Base-by-base conservation (phyloP, 2,329 filamentous ascomycete genomes). In the Penicillium freii region DNA sequence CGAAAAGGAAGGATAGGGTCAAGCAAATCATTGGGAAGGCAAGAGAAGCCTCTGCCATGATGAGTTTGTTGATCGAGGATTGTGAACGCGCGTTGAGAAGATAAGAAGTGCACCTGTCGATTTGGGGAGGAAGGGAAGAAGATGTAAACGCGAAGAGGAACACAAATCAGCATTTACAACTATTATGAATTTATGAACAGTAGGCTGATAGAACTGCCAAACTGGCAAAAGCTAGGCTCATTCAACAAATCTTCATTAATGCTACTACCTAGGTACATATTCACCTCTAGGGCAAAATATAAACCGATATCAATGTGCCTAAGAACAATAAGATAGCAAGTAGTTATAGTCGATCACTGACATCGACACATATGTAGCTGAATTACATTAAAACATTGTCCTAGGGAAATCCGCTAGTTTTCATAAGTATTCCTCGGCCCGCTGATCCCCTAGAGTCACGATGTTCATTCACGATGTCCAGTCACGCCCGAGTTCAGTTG, bases 1-100 rank as follows among this genome's bases (percentile, higher is more conserved):
- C n/a, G 19, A 67, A 58, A 4, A 62, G 33, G 43, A 54, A 50
- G 11, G 65, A 62, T 38, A 68, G 38, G 9, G 66, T 4, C 13
- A 68, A 48, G 46, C 66, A 68, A 43, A 61, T 50, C 1, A 51
- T 19, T 1, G 56, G 56, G 13, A 61, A 56, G 13, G 36, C 17
- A 31, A 61, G 56, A 19, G 59, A 59, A 21, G 39, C 52, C 17
- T 49, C 46, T 6, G n/a, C 31, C 53, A 55, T 55, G 13, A 2
- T 23, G 10, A n/a, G 5, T 25, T 44, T n/a, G 17, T 25, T 9
- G 15, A 10, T 23, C 5, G 29, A 23, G n/a, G 7, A 21, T 10
- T 44, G n/a, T 34, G 31, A 47, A 47, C 19, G 21, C 8, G 15
- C 3, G 31, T n/a, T 47, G 15, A 36, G 15, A 23, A 23, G 9